Base-by-base conservation (phyloP, 2,329 filamentous ascomycete species). In the Talaromyces islandicus region DNA sequence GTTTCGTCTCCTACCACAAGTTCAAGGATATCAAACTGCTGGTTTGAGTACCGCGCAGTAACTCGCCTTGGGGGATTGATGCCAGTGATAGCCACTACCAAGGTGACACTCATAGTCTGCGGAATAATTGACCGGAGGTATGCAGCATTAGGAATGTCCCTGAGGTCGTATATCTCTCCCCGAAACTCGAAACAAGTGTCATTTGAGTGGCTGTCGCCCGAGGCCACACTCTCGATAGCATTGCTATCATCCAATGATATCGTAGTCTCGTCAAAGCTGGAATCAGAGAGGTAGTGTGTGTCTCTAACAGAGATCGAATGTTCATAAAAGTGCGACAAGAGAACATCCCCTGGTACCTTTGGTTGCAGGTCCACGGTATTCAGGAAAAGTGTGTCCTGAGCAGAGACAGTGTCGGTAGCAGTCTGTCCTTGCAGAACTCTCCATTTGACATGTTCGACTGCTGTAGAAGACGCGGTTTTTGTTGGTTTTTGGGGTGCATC, bases 1-100 rank as follows among this genome's bases (percentile, higher is more conserved):
- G 92, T 96, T 56, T 96, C 90, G 71, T 97, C 93, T 5, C 90
- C 92, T 0, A 97, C 85, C 1, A 92, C 78, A 2, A 94, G 73
- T 72, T 96, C 91, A 46, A 93, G 78, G 3, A 96, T 80, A 6
- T 89, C 83, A 56, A 88, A 80, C 50, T 79, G 74, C 62, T 75
- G 76, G 57, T 76, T 78, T 68, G 78, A 79, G 7, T 80, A 78
- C 11, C 76, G 74, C 0, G 92, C 90, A 30, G 79, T 83, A 21
- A 96, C 85, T 2, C 81, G 81, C 25, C 89, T 85, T 1, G 88
- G 81, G 41, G 86, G 81, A 0, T 88, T 82, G 54, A 91, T 81
- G 12, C 88, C 86, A 63, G 96, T 87, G 53, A 97, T 80, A 3
- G 88, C 90, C 11, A 87, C 90, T n/a, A 97, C 83, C 6, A 96